These are phyloP conservation scores for Penicillium sp. DNA, from an alignment of 2,329 filamentous ascomycete species.

Conservation along the genomic window DNA sequence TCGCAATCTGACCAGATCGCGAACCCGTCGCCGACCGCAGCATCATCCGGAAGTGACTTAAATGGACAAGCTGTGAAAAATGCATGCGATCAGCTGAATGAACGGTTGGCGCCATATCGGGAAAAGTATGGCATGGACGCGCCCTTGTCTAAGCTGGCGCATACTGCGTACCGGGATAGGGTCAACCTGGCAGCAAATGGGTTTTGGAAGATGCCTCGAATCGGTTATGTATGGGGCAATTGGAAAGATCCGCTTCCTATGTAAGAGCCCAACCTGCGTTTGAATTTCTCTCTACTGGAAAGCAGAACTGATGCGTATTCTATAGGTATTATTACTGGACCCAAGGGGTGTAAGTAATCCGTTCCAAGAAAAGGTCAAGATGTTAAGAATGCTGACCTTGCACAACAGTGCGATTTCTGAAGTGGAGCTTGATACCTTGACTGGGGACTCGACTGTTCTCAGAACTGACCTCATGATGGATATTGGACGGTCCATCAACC, in stretches of 20 bases:
- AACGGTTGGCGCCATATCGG: background rate
- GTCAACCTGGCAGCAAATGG: background rate
- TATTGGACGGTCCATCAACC: conserved; percentile 1
- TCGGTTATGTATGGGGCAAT: background rate
- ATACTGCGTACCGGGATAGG: background rate
- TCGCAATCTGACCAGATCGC: background rate
- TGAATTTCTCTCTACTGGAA: background rate
- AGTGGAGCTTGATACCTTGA: conserved; percentile 2
- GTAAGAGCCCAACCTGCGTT: too few relatives aligned
- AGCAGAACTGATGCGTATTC: background rate
- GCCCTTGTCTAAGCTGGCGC: background rate
- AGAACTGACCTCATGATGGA: conserved; percentile 3
- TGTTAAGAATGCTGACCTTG: background rate
- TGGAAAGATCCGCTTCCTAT: conserved; percentile 1
- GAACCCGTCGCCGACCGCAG: background rate
- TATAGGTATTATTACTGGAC: conserved; percentile 1
- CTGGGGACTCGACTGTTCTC: conserved; percentile 1
- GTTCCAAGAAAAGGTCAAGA: background rate
- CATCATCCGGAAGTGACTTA: background rate
- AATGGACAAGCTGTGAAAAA: background rate
- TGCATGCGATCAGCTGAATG: conserved; percentile 1
- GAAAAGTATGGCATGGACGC: conserved; percentile 2
- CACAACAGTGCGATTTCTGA: background rate
- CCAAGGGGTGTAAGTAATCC: background rate
- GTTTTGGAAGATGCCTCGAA: conserved; percentile 1